Percentiles rank a stretch among this genome's conserved stretches.
These are phyloP conservation scores for Aspergillus unguis DNA, from an alignment of 2,329 filamentous ascomycete genomes.

Conservation along the genomic window DNA sequence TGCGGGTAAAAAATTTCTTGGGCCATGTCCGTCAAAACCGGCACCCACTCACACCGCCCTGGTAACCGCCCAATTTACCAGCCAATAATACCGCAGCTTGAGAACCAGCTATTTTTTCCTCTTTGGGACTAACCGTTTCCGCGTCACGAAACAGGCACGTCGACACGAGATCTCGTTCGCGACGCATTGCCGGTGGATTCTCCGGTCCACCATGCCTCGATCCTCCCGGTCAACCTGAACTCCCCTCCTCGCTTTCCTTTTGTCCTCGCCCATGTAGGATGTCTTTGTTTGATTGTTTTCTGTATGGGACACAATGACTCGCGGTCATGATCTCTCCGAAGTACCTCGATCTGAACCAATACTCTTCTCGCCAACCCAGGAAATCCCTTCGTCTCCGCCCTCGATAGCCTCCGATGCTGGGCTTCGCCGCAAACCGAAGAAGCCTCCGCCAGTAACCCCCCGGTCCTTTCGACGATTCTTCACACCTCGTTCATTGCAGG, in stretches of 20 bases:
- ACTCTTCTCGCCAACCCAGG: constrained; percentile 30
- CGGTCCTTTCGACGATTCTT: constrained; percentile 51
- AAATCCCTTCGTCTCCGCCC: constrained; percentile 43
- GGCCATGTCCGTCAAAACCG: too few species aligned
- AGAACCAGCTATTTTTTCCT: too few species aligned
- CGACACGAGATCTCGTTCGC: constrained; percentile 17
- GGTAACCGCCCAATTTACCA: too few species aligned
- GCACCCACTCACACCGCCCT: too few species aligned
- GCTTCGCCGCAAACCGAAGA: constrained; percentile 38
- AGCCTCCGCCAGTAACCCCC: constrained; percentile 49
- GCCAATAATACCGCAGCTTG: too few species aligned
- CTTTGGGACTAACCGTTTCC: neutral
- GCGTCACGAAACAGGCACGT: constrained; percentile 29
- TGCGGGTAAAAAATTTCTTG: constrained; percentile 19
- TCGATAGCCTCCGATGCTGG: constrained; percentile 39
- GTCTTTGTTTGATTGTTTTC: constrained; percentile 19
- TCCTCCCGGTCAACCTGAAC: constrained; percentile 10
- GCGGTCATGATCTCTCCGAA: constrained; percentile 30
- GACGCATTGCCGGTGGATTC: constrained; percentile 10
- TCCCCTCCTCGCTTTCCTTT: neutral
- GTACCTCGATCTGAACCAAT: constrained; percentile 36
- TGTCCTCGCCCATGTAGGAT: constrained; percentile 20
- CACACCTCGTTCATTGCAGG: constrained; percentile 45
- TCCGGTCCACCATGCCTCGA: constrained; percentile 23
- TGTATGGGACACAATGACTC: constrained; percentile 30